Evolutionary conservation across 176 grass and related monocot species (phyloP).

Genomic region (Paspalum vaginatum): DNA sequence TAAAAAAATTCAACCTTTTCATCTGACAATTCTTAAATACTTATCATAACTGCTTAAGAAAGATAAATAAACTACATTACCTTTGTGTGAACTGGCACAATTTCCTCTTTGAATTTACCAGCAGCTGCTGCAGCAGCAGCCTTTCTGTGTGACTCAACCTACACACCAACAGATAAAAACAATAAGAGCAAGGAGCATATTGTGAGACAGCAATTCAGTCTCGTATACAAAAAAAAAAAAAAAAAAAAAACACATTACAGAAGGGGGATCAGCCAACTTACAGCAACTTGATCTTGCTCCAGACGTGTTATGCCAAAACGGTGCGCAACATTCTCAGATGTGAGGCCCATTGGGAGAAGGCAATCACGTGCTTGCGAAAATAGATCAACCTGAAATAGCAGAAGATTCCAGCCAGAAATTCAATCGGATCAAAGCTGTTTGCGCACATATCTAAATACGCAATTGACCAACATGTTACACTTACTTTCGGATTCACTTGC

Average conservation of each 20-base stretch:
- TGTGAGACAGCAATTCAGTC: not conserved
- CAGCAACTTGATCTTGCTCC: conserved; percentile 88
- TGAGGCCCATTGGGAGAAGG: conserved; percentile 93
- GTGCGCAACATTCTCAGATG: conserved; percentile 91
- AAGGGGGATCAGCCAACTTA: conserved; percentile 48
- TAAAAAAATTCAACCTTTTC: not conserved
- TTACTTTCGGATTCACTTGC: conserved; percentile 78
- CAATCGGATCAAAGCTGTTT: conserved; percentile 35
- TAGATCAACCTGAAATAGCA: conserved; percentile 60
- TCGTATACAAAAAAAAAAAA: not conserved
- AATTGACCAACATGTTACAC: conserved; percentile 6
- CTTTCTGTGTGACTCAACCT: conserved; percentile 97
- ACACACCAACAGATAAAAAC: conserved; percentile 37
- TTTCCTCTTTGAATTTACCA: conserved; percentile 97
- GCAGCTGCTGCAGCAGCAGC: conserved; percentile 65
- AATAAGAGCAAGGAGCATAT: conserved; percentile 33
- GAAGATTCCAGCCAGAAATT: conserved; percentile 31
- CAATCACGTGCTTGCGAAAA: conserved; percentile 92
- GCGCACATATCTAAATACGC: conserved; percentile 12
- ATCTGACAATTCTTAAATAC: not conserved
- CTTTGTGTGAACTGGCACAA: conserved; percentile 80
- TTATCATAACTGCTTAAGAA: conserved; percentile 1
- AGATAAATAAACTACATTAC: conserved; percentile 43
- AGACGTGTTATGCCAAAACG: conserved; percentile 80
- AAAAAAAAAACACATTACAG: not conserved